Conservation (phyloP, 441 rosid genomes). For the Macaranga tanarius region DNA sequence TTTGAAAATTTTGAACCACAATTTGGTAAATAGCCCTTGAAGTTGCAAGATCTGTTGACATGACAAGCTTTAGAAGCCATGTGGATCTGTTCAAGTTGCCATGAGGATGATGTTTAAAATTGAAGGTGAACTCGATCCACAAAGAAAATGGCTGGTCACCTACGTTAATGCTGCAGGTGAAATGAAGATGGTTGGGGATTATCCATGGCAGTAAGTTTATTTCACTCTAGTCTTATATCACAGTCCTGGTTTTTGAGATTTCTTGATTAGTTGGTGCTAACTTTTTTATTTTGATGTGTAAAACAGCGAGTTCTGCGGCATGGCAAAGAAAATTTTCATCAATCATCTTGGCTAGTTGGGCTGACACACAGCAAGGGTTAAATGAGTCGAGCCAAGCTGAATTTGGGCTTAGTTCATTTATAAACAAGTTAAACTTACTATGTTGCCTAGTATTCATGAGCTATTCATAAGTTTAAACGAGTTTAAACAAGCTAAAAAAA, state of each 20-base stretch:
- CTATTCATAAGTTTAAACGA: too few relatives aligned
- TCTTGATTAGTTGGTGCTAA: not conserved
- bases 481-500: too few relatives aligned
- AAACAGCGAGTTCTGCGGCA: slow-evolving; percentile 94
- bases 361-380: too few relatives aligned
- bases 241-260: too few relatives aligned
- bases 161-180: slow-evolving; percentile 96
- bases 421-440: too few relatives aligned
- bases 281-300: not conserved
- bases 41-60: slow-evolving; percentile 94
- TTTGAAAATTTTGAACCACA: too few relatives aligned
- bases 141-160: slow-evolving; percentile 85
- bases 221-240: not conserved
- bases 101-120: slow-evolving; percentile 84
- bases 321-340: slow-evolving; percentile 87
- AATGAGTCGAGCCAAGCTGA: too few relatives aligned
- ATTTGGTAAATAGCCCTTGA: too few relatives aligned
- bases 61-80: slow-evolving; percentile 64
- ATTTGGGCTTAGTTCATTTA: too few relatives aligned
- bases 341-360: slow-evolving; percentile 35
- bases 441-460: too few relatives aligned
- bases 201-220: slow-evolving; percentile 95
- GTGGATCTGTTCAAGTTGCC: slow-evolving; percentile 68
- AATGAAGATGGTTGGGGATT: slow-evolving; percentile 99
- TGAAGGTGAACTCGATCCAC: slow-evolving; percentile 71